Base-by-base conservation (phyloP, 208 protist genomes). In the Leishmania turanica region DNA sequence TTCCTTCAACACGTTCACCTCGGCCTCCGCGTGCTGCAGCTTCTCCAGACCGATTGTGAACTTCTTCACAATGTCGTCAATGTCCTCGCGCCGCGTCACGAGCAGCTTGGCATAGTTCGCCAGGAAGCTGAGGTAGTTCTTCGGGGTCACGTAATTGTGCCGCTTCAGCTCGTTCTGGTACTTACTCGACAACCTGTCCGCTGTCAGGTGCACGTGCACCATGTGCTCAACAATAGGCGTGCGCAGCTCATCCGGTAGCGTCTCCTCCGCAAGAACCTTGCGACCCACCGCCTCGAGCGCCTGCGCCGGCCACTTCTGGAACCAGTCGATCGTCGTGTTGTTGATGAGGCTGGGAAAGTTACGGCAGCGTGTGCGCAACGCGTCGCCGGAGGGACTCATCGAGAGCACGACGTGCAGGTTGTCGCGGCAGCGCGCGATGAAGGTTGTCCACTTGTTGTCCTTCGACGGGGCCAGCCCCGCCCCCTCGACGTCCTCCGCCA, bases 261-360 rank as follows among this genome's bases (percentile, higher is more conserved):
- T 90, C 84, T 99, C 95, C 45, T 98, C 89, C 5, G 90, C 91
- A 0, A 99, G 85, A 47, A 97, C 84, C 74, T 94, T 93, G 24
- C 84, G 81, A 49, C 97, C 96, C 17, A 99, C 99, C 24, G 98
- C 96, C 79, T 96, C 82, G 34, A 99, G 95, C 15, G 99, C 99
- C 86, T 99, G 95, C 62, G 96, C 82, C 27, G 99, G 98, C 99
- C 99, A 99, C 86, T 99, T 98, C 79, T 97, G 91, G 87, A 99
- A 99, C 99, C 99, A 99, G 87, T 99, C 99, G 80, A 99, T 99
- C 45, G 99, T 99, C 11, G 98, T 99, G 89, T 99, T 99, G 91
- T 99, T 99, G 84, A 99, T 98, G 51, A 99, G 91, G 77, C 98
- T 98, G 9, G 99, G 99, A 90, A 99, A 99, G 88, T 98, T 99